A percentile compares a stretch with the other conserved stretches of the same genome.
Conservation (phyloP, 495 filamentous ascomycete species). For the Beverwykella pulmonaria region DNA sequence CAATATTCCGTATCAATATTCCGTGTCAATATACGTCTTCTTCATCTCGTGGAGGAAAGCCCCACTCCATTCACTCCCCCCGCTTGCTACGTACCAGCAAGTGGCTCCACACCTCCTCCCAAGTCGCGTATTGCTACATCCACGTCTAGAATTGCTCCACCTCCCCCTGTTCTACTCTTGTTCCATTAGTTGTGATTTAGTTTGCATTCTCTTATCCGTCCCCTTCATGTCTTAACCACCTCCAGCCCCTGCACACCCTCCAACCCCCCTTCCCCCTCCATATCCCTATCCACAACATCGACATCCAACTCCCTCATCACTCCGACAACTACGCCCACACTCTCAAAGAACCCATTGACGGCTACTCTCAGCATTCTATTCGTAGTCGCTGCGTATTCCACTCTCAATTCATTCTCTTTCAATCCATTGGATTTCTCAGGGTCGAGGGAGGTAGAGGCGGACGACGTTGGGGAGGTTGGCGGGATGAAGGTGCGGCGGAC, state of each 20-base stretch:
- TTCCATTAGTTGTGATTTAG: no score
- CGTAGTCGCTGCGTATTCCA: constrained; percentile 84
- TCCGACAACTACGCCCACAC: constrained; percentile 75
- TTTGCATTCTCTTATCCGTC: no score
- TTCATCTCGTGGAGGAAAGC: no score
- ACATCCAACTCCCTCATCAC: constrained; percentile 89
- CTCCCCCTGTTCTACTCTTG: no score
- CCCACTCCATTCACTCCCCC: no score
- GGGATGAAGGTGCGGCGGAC: constrained; percentile 70
- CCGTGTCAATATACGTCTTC: no score
- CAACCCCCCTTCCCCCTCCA: constrained; percentile 40
- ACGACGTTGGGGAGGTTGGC: constrained; percentile 34
- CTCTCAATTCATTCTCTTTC: constrained; percentile 67
- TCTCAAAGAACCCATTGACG: constrained; percentile 98
- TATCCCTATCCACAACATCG: constrained; percentile 66
- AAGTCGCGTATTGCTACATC: no score
- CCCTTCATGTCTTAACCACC: constrained; percentile 7
- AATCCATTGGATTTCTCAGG: no score
- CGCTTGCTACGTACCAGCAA: no score
- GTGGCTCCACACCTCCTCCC: no score
- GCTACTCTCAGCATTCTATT: constrained; percentile 96
- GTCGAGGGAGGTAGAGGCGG: constrained; percentile 50
- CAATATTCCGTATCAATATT: no score
- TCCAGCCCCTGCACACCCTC: constrained; percentile 47
- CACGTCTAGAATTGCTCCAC: no score